Base-by-base conservation (phyloP, 495 filamentous ascomycete species). In the Trichodelitschia bisporula region DNA sequence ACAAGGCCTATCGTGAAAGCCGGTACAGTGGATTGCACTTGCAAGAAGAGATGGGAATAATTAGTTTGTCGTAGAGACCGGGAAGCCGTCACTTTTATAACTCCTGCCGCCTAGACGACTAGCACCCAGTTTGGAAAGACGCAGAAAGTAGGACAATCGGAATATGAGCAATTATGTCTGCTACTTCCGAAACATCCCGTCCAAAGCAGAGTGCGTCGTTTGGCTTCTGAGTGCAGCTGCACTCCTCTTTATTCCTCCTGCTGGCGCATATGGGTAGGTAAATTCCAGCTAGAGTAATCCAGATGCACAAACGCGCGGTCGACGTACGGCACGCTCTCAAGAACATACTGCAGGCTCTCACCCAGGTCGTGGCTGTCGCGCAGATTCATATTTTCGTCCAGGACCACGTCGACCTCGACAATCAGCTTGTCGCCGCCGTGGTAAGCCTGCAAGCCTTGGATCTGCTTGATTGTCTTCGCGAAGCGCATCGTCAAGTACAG, bases 401-500 rank as follows among this genome's bases (percentile, higher is more conserved):
- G 55, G 14, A 93, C 75, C 18, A 91, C 65, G 42, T 76, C 70
- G 6, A 73, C 66, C 42, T 89, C 83, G 2, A 89, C 77, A 38
- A 78, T 89, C 11, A 93, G 58, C 49, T 83, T 76, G 39, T 93
- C 82, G 4, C 83, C 83, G 0, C 72, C 64, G 41, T 91, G 79
- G 44, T 93, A 93, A 0, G 80, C 82, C 33, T 84, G 69, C 12
- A 91, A 46, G 15, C 78, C 73, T 42, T 90, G 82, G 23, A 93
- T 86, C 40, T 80, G 74, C 40, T 69, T 69, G 36, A 93, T 83
- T 3, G 74, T 72, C 30, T 74, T 77, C 14, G 82, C 83, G 43
- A 93, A 93, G 1, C 83, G 68, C 80, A 93, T 91, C 1, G 79
- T 83, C 35, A 89, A 60, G 51, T 93, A 93, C 0, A 93, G 58